Conservation (phyloP, 495 filamentous ascomycete genomes). For the Evansstolkia leycettana region DNA sequence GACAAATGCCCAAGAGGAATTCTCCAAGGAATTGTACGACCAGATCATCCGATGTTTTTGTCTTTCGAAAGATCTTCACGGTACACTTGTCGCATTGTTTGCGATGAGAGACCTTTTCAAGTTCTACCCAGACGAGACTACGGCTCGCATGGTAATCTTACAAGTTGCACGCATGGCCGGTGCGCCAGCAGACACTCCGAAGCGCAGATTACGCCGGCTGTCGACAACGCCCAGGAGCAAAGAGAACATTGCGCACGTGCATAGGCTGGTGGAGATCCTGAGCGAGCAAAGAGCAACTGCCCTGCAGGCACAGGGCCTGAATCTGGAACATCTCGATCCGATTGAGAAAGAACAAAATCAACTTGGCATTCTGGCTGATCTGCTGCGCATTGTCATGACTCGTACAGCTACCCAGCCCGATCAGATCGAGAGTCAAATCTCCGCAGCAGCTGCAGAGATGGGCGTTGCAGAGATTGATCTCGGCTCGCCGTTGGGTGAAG, state of each 20-base stretch:
- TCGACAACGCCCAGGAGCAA: constrained; percentile 31
- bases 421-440: constrained; percentile 19
- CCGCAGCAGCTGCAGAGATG: constrained; percentile 42
- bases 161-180: constrained; percentile 37
- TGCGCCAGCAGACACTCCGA: constrained; percentile 26
- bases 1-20: constrained; percentile 17
- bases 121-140: constrained; percentile 38
- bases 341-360: constrained; percentile 33
- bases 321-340: constrained; percentile 24
- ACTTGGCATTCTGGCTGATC: constrained; percentile 35
- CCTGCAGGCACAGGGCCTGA: constrained; percentile 23
- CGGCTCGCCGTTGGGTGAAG: constrained; percentile 16
- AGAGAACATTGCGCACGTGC: constrained; percentile 30
- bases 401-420: constrained; percentile 23
- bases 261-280: constrained; percentile 23
- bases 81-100: constrained; percentile 49
- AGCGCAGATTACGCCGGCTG: constrained; percentile 29
- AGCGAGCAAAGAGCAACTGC: constrained; percentile 22
- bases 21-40: constrained; percentile 42
- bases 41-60: constrained; percentile 45
- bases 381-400: constrained; percentile 39
- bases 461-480: constrained; percentile 28
- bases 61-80: constrained; percentile 38
- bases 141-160: constrained; percentile 37
- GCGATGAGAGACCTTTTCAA: constrained; percentile 41